phyloP scores from a whole-genome alignment of 2,329 filamentous ascomycete genomes.

The Leptodontidium sp. region DNA sequence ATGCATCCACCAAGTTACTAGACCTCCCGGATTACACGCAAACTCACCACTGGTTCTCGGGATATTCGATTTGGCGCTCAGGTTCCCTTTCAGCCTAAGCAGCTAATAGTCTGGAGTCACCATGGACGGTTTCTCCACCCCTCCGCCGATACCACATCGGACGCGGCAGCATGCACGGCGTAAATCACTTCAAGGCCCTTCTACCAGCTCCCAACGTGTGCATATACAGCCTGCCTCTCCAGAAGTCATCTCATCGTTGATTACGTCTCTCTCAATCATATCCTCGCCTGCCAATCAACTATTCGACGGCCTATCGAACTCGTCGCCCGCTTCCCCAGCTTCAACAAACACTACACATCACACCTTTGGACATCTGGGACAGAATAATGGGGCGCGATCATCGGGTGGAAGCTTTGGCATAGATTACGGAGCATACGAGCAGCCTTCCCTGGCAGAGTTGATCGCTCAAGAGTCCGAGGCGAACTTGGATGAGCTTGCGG shows the following conservation, averaged over 20 bases:
- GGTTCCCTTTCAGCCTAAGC: conserved; percentile 32
- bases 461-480: conserved; percentile 54
- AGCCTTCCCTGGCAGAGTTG: conserved; percentile 58
- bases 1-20: conserved; percentile 40
- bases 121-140: conserved; percentile 41
- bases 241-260: conserved; percentile 74
- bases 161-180: conserved; percentile 43
- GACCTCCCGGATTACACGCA: conserved; percentile 27
- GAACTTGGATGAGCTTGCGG: conserved; percentile 65
- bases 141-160: conserved; percentile 43
- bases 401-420: conserved; percentile 66
- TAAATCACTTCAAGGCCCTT: conserved; percentile 43
- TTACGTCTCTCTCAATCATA: conserved; percentile 74
- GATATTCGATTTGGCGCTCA: conserved; percentile 27
- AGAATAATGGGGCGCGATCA: conserved; percentile 35
- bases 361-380: conserved; percentile 36
- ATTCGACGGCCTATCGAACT: conserved; percentile 64
- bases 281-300: conserved; percentile 73
- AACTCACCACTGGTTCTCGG: conserved; percentile 23
- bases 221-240: conserved; percentile 54
- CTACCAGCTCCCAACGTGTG: conserved; percentile 42
- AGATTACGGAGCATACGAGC: conserved; percentile 73
- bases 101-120: conserved; percentile 27
- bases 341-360: conserved; percentile 42
- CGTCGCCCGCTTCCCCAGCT: conserved; percentile 51